These are phyloP conservation scores for Neopestalotiopsis rosae DNA, from an alignment of 2,329 filamentous ascomycete species.

Conservation along the genomic window DNA sequence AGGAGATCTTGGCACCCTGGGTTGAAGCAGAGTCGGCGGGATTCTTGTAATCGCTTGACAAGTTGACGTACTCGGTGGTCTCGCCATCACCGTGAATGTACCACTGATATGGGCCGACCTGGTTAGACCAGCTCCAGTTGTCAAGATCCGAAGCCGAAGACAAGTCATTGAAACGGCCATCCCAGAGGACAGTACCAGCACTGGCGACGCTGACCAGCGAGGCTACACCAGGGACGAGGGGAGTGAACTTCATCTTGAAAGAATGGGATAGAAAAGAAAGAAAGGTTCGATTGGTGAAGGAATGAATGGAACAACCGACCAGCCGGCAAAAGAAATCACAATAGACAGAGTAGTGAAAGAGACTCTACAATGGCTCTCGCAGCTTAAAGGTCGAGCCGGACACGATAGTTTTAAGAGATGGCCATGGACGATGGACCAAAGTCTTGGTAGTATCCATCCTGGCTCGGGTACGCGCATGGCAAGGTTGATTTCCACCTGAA, in stretches of 20 bases:
- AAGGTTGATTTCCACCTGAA: conserved; percentile 8
- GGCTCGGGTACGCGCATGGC: neutral
- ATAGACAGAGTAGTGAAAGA: neutral
- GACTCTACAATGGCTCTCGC: neutral
- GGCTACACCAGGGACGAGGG: conserved; percentile 11
- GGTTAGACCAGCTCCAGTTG: conserved; percentile 65
- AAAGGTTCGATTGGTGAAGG: neutral
- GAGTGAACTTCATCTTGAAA: conserved; percentile 15
- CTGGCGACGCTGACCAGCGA: conserved; percentile 11
- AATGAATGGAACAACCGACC: conserved; percentile 13
- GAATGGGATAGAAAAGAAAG: neutral
- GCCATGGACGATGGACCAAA: neutral
- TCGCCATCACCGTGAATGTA: conserved; percentile 70
- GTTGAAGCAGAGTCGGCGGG: conserved; percentile 64
- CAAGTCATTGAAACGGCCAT: conserved; percentile 63
- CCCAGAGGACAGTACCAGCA: conserved; percentile 59
- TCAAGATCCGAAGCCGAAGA: conserved; percentile 52
- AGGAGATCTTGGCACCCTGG: conserved; percentile 72
- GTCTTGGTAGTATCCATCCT: neutral
- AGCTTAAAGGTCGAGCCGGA: neutral
- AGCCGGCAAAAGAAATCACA: conserved; percentile 10
- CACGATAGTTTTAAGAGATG: neutral
- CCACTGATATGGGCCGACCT: conserved; percentile 72
- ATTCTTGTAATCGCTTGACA: conserved; percentile 66
- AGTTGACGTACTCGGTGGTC: conserved; percentile 64